These are phyloP conservation scores for Allium sativum DNA, from an alignment of 106 monocot species.

Conservation along the genomic window DNA sequence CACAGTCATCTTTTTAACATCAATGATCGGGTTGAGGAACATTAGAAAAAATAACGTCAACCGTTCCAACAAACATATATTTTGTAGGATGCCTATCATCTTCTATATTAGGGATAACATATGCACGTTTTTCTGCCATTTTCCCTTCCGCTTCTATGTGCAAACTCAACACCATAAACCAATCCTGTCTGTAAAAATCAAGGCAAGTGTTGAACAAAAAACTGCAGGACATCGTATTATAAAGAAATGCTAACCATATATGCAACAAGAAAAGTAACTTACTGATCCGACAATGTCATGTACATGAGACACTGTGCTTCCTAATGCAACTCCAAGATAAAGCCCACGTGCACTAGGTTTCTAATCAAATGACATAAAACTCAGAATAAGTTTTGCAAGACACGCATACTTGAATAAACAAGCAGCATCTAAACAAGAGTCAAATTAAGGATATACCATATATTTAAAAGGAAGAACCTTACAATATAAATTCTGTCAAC, in stretches of 20 bases:
- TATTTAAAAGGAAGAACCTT: slow-evolving; percentile 6
- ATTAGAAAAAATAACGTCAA: too few relatives aligned
- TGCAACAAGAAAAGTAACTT: slow-evolving; percentile 7
- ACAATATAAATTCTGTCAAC: slow-evolving; percentile 85
- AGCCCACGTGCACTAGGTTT: slow-evolving; percentile 67
- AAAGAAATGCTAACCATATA: too few relatives aligned
- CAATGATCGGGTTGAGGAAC: too few relatives aligned
- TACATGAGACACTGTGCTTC: slow-evolving; percentile 90
- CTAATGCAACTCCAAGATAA: slow-evolving; percentile 92
- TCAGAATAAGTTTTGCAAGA: background rate
- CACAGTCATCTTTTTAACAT: too few relatives aligned
- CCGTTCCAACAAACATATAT: too few relatives aligned
- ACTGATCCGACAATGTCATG: slow-evolving; percentile 96
- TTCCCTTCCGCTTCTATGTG: slow-evolving; percentile 91
- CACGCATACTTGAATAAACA: background rate
- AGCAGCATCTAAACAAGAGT: too few relatives aligned
- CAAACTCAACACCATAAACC: slow-evolving; percentile 95
- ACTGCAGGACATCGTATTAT: background rate
- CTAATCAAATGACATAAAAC: background rate
- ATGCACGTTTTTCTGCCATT: slow-evolving; percentile 87
- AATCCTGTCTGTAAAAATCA: slow-evolving; percentile 55
- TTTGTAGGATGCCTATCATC: slow-evolving; percentile 98
- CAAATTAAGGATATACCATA: too few relatives aligned
- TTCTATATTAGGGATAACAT: slow-evolving; percentile 93
- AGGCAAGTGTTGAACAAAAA: background rate